Evolutionary conservation across 768 basidiomycete species (phyloP), one percentile per base, ranked within the genome.

Genomic region (Suillus placidus): DNA sequence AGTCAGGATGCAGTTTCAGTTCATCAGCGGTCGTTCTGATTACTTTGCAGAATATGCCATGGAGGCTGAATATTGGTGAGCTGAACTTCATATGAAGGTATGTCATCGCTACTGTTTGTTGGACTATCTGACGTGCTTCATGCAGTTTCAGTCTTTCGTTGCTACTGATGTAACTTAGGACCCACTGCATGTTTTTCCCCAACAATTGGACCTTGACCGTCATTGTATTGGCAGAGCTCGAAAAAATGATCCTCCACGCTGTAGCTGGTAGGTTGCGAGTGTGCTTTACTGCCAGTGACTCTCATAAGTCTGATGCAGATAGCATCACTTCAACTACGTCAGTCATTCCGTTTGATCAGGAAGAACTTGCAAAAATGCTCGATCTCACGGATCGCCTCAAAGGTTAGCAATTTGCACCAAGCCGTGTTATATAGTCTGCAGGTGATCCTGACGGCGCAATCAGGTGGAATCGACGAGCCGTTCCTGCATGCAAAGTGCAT

Each of bases 361-460:
- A 75, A 8, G 78, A 80, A 37, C 74, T 85, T 3, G 63, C 78
- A 43, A 75, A 75, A 57, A 77, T 83, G 66, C 70, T 82, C 34
- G 51, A 66, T 1, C 68, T 82, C 9, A 69, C 73, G 1, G 76
- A 34, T 47, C 34, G 45, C 42, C 32, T 83, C 18, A 74, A 77
- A 71, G 72, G 82, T 82, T 54, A 60, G 75, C 56, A 9, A 7
- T 9, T 34, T 9, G 16, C 5, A 12, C 20, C 32, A 52, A 16
- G 7, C 30, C 14, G 14, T 30, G 7, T 34, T 34, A 20, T 43
- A 20, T 45, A 20, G n/a, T n/a, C 45, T 47, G 9, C 32, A 55
- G 32, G 54, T 18, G 20, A 55, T 20, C 54, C 32, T 55, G 5
- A 55, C 54, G 20, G 54, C 32, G 10, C 18, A 34, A 34, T 34